A percentile compares a stretch with the other conserved stretches of the same genome.
These are phyloP conservation scores for Pseudopyricularia cyperi DNA, from an alignment of 2,329 filamentous ascomycete genomes.

Conservation along the genomic window DNA sequence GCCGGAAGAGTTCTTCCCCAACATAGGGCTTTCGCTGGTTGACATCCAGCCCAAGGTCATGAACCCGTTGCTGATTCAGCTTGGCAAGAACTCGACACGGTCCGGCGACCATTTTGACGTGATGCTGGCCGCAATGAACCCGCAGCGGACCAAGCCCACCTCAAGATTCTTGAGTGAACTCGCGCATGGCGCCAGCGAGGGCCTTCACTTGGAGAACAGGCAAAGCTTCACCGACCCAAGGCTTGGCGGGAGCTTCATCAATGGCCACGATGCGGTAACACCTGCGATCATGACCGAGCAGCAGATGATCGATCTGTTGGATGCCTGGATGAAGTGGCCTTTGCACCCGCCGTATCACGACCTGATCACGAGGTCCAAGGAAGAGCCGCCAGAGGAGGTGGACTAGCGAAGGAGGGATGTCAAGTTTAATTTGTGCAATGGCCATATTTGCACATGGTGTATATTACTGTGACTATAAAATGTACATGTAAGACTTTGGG, in stretches of 20 bases:
- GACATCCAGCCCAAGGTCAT: slow-evolving; percentile 52
- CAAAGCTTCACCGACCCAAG: slow-evolving; percentile 32
- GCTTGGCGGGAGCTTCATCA: slow-evolving; percentile 28
- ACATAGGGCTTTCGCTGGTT: slow-evolving; percentile 41
- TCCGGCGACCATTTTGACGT: slow-evolving; percentile 39
- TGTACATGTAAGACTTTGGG: too few relatives aligned
- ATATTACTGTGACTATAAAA: neutral
- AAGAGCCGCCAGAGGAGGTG: slow-evolving; percentile 3
- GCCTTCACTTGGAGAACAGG: slow-evolving; percentile 30
- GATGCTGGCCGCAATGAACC: slow-evolving; percentile 20
- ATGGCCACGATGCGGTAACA: slow-evolving; percentile 19
- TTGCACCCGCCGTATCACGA: slow-evolving; percentile 39
- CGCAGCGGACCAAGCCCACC: slow-evolving; percentile 17
- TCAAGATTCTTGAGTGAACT: slow-evolving; percentile 33
- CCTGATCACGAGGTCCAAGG: slow-evolving; percentile 26
- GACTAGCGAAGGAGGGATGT: neutral
- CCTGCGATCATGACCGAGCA: slow-evolving; percentile 34
- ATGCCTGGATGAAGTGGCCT: slow-evolving; percentile 53
- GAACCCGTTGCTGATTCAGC: slow-evolving; percentile 32
- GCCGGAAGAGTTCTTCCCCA: slow-evolving; percentile 54
- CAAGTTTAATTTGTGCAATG: too few relatives aligned
- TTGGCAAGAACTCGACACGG: slow-evolving; percentile 24
- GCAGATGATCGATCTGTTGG: slow-evolving; percentile 45
- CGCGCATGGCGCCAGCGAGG: slow-evolving; percentile 47
- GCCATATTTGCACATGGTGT: neutral